Base-by-base conservation (phyloP, 768 basidiomycete genomes). In the Lentinula boryana region DNA sequence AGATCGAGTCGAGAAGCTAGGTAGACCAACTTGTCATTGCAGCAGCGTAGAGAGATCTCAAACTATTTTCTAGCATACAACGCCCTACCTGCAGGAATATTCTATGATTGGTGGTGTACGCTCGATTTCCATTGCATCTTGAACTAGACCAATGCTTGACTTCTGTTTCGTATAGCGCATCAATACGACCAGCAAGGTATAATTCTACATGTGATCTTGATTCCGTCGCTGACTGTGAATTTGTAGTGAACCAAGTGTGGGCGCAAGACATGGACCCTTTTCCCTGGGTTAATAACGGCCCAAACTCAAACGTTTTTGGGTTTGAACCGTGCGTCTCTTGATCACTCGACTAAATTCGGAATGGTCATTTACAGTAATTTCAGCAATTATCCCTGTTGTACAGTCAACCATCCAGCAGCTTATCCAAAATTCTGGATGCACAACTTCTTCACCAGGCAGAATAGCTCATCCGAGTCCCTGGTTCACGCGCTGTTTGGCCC, bases 351-450 rank as follows among this genome's bases (percentile, higher is more conserved):
- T 46, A 8, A 15, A 8, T 12, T 36, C 46, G 5, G 5, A 8
- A n/a, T 27, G 3, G 3, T 12, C 31, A 43, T 5, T 38, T 5
- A 62, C 16, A 6, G 56, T 43, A 9, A 38, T 33, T 13, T 5
- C 35, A 76, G 76, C 16, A 78, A 77, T 57, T 77, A 77, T 60
- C 75, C 77, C 1, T 78, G 77, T 61, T 78, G 77, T 60, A 77
- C 77, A 1, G 76, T 77, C 60, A 77, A 77, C 61, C 76, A 77
- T 48, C 75, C 75, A 16, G 73, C 74, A 52, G 76, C 66, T 1
- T 76, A 71, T 50, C 76, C 77, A 1, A 77, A 76, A 58, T 78
- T 78, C 62, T 78, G 77, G 77, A 71, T 75, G 5, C 72, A 78
- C 54, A 68, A 72, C 9, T 77, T 78, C 65, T 70, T 75, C 64